Evolutionary conservation across 1,139 yeast genomes (phyloP), one percentile per base, ranked within the genome.

Genomic region (Candida tropicalis): DNA sequence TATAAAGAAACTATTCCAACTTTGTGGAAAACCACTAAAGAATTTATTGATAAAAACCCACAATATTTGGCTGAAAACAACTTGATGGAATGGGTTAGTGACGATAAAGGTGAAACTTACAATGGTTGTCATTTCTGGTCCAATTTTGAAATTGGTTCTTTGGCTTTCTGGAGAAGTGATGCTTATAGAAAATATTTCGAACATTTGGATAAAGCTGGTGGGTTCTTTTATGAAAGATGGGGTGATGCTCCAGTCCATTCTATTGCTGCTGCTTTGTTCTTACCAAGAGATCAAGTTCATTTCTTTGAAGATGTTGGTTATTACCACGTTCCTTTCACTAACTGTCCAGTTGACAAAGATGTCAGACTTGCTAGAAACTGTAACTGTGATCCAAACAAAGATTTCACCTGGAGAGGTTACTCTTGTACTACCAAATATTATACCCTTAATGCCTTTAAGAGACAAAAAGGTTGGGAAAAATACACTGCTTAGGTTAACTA

Each of bases 241-340:
- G 96, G 96, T 48, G 96, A 87, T 65, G 96, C 96, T 10, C 96
- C 96, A 29, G 84, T 88, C 31, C 96, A 88, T 61, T 85, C 95
- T 11, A 81, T 88, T 56, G 96, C 93, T 11, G 96, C 87, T n/a
- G 72, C 91, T 3, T 67, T 87, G 48, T 82, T 88, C 64, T 66
- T 87, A 59, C 80, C 83, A 48, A 77, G 77, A 61, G 80, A 77
- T 28, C 77, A 81, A 59, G 63, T 87, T 43, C 93, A 89, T 62
- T 84, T 83, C 73, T 85, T 88, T 60, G 88, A 84, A 46, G 95
- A 89, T 56, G 75, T 88, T 47, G 95, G 96, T 48, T 87, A 87
- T 66, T 84, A 71, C 62, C 96, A 89, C 59, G 84, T 80, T 51
- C 89, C 88, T 13, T 84, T 85, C 76, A 70, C 75, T 50, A 83